Percentiles rank a stretch among this genome's conserved stretches.
phyloP scores from a whole-genome alignment of 179 eudicot genomes.

The Actinidia chinensis region DNA sequence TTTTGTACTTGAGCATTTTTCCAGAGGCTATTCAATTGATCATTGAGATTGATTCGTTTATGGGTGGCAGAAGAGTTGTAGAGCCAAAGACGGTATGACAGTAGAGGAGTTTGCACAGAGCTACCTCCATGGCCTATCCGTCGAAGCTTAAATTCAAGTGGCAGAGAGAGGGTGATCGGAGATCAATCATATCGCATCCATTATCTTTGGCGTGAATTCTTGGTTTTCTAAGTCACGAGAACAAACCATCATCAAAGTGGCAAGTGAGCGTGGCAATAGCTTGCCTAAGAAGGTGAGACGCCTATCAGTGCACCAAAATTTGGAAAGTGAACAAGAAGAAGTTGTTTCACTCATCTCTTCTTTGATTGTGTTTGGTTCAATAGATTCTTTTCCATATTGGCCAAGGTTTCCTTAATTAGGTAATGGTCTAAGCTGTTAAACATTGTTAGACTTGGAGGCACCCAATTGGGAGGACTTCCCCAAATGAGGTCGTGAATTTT shows the following conservation, averaged over 20 bases:
- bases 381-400: background rate
- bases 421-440: conserved; percentile 17
- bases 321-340: background rate
- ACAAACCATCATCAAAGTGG: conserved; percentile 5
- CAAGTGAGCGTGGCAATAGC: background rate
- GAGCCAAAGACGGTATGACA: too few relatives aligned
- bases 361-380: background rate
- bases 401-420: background rate
- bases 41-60: too few relatives aligned
- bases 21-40: too few relatives aligned
- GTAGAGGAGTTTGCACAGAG: too few relatives aligned
- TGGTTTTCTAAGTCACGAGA: conserved; percentile 13
- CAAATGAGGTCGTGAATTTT: background rate
- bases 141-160: too few relatives aligned
- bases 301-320: conserved; percentile 9
- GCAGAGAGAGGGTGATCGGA: too few relatives aligned
- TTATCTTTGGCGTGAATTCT: conserved; percentile 20
- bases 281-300: conserved; percentile 15
- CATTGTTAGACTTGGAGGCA: conserved; percentile 19
- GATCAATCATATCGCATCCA: conserved; percentile 17
- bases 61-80: too few relatives aligned
- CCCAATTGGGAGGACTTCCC: conserved; percentile 5
- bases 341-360: conserved; percentile 15
- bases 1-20: too few relatives aligned
- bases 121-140: too few relatives aligned